A percentile compares a stretch with the other conserved stretches of the same genome.
Conservation (phyloP, 257 asterid species). For the Ballota nigra region DNA sequence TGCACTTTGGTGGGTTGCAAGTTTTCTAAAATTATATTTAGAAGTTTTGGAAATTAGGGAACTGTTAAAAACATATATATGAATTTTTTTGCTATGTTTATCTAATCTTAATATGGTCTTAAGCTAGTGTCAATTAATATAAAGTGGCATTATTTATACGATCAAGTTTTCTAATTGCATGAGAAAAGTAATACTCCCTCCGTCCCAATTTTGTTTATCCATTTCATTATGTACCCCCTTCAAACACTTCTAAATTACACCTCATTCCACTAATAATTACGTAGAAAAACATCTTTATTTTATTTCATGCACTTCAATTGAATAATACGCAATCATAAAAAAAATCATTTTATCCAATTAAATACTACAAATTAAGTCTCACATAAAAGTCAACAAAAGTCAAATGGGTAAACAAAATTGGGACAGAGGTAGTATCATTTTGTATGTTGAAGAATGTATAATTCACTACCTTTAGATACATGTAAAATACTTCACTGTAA, state of each 20-base stretch:
- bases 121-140: not conserved
- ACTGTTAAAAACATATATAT: not conserved
- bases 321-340: too few species aligned
- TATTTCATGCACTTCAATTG: too few species aligned
- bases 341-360: too few species aligned
- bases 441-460: conserved; percentile 18
- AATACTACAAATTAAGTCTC: too few species aligned
- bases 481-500: not conserved
- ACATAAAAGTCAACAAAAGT: too few species aligned
- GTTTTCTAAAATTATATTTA: not conserved
- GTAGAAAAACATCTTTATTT: too few species aligned
- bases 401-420: too few species aligned
- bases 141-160: not conserved
- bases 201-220: too few species aligned
- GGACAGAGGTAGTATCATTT: too few species aligned
- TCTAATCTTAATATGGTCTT: conserved; percentile 18
- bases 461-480: not conserved
- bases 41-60: not conserved
- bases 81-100: not conserved
- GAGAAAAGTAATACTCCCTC: conserved; percentile 12
- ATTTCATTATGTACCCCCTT: too few species aligned
- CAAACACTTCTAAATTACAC: too few species aligned
- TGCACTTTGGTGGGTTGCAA: not conserved
- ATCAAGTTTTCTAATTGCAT: conserved; percentile 2
- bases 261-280: too few species aligned